Base-by-base conservation (phyloP, 2,329 filamentous ascomycete genomes). In the Penicillium digitatum region DNA sequence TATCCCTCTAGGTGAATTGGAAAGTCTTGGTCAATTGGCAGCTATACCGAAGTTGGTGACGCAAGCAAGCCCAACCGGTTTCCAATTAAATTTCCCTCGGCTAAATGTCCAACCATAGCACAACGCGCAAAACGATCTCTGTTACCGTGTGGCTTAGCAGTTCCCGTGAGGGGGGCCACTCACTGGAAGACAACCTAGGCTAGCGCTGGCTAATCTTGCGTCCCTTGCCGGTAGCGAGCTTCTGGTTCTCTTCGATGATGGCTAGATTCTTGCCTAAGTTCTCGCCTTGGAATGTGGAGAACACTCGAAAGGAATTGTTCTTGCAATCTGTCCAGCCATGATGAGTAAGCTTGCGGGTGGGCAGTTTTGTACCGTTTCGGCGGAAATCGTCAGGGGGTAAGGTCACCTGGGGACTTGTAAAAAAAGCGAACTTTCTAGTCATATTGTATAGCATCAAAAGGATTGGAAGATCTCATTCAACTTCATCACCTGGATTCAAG, bases 91-190 rank as follows among this genome's bases (percentile, higher is more conserved):
- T 32, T 1, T n/a, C 4, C 3, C 14, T 16, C 3, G 10, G 12
- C 5, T 48, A 50, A 67, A 52, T 67, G 60, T n/a, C 66, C 66
- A 37, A 66, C 66, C 59, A 67, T 31, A 20, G 62, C 63, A 47
- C 68, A 56, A 0, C 66, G 51, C 7, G 40, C 56, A 27, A 61
- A 47, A n/a, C 9, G 50, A 56, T 75, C 75, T 55, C 74, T 62
- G 31, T 72, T 69, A 0, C 74, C 74, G 26, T 66, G 63, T 0
- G 72, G 73, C 59, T 76, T 75, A 1, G 68, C 67, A 20, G 56
- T 78, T 1, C 78, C 78, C 0, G 78, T 77, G 46, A 79, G 79
- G 0, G 77, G 66, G 55, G 80, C 77, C 64, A 77, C 64, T 0
- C 72, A 71, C 38, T 76, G 71, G 64, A 72, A 63, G 10, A 68